Base-by-base conservation (phyloP, 2,329 filamentous ascomycete genomes). In the Monilinia laxa region DNA sequence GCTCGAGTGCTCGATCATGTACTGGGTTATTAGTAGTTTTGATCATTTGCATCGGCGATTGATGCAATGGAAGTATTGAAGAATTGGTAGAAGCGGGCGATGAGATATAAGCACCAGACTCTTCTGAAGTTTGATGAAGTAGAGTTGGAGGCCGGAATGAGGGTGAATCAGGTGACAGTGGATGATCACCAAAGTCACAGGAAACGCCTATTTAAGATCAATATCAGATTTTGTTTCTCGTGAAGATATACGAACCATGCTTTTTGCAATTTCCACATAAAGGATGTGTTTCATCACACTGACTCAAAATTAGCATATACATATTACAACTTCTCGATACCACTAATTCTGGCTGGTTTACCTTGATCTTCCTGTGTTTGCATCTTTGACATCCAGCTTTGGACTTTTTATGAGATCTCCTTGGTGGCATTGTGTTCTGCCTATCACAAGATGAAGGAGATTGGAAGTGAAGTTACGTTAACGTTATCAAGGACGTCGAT, bases 341-440 rank as follows among this genome's bases (percentile, higher is more conserved):
- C 18, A 53, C 10, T 10, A 16, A 28, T 23, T 25, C 49, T 28
- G 45, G 18, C 45, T n/a, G 59, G 35, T 14, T 14, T 42, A 88
- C 87, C 84, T 90, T 90, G 75, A 90, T 89, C 77, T 90, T 90
- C 69, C 88, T 81, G 65, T 81, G 80, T 78, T 90, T 90, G 77
- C 88, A 90, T 67, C 85, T 80, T 69, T 83, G 81, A 73, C 88
- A 90, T 56, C 88, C 88, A 62, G 87, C 84, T 71, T 88, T 83
- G 66, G 86, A 89, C 79, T 90, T 90, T 75, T 88, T 90, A 77
- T 90, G 88, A 53, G 87, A 88, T 75, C 87, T 82, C 73, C 87
- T 81, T 40, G 87, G 87, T 68, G 87, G 85, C 86, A 89, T 89
- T 10, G 38, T 65, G 23, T n/a, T 49, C 5, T 23, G 31, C n/a